Evolutionary conservation across 805 yeast genomes (phyloP).

Genomic region (Yarrowia osloensis): DNA sequence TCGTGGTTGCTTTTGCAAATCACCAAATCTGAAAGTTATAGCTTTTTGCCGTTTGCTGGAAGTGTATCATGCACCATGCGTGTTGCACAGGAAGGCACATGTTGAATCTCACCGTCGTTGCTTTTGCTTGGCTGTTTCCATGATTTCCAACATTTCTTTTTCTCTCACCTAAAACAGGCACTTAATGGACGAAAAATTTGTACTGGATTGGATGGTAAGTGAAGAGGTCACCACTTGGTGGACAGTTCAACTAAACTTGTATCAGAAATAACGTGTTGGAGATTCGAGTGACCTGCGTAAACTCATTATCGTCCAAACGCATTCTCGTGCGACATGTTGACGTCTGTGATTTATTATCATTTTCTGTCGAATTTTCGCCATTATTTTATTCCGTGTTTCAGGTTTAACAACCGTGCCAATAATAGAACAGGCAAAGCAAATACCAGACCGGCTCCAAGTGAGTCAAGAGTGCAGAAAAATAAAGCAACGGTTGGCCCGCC

Average conservation of each 20-base stretch:
- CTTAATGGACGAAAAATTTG: neutral
- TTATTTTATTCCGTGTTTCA: neutral
- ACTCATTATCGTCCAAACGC: too few relatives aligned
- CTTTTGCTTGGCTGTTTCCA: constrained; percentile 11
- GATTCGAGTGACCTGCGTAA: too few relatives aligned
- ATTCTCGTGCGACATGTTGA: too few relatives aligned
- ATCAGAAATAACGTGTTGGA: too few relatives aligned
- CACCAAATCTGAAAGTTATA: neutral
- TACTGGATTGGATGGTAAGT: neutral
- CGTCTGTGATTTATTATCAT: too few relatives aligned
- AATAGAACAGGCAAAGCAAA: neutral
- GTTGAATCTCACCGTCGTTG: neutral
- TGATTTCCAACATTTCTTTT: neutral
- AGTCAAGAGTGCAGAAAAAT: neutral
- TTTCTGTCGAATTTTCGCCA: too few relatives aligned
- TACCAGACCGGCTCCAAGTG: neutral
- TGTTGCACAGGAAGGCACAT: neutral
- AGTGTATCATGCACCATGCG: constrained; percentile 13
- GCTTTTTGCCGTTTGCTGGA: constrained; percentile 16
- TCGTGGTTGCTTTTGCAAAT: constrained; percentile 2
- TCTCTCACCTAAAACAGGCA: constrained; percentile 1
- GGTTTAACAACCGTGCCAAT: constrained; percentile 4
- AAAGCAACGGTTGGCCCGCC: neutral
- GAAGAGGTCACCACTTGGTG: too few relatives aligned
- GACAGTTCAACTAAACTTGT: too few relatives aligned